phyloP scores from a whole-genome alignment of 2,329 filamentous ascomycete species.

The Tolypocladium endophyticum region DNA sequence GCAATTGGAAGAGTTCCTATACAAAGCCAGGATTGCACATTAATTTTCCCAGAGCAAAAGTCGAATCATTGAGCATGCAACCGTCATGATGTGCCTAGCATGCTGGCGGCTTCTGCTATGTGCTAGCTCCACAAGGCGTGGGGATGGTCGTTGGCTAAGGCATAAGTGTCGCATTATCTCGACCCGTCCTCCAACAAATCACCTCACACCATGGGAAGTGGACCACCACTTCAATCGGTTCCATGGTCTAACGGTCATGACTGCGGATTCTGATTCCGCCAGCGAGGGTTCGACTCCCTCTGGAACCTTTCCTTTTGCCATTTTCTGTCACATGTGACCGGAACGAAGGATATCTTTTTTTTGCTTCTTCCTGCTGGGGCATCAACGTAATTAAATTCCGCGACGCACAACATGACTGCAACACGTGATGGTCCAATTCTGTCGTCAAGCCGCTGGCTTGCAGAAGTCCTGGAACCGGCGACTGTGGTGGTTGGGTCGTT shows the following conservation, averaged over 20 bases:
- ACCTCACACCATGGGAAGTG: slow-evolving; percentile 13
- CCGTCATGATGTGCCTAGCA: not conserved
- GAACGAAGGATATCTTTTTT: not conserved
- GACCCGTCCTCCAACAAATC: not conserved
- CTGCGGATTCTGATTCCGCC: slow-evolving; percentile 26
- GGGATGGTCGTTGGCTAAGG: not conserved
- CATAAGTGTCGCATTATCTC: not conserved
- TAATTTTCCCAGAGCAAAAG: no score
- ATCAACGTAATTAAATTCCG: not conserved
- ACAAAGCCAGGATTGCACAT: not conserved
- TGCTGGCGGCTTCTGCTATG: not conserved
- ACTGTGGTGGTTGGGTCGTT: not conserved
- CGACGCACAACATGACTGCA: not conserved
- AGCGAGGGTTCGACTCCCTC: slow-evolving; percentile 26
- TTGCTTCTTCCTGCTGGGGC: not conserved
- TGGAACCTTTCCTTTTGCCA: slow-evolving; percentile 16
- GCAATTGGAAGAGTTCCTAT: not conserved
- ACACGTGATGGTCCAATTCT: not conserved
- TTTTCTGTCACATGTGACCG: no score
- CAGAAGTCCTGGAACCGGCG: not conserved
- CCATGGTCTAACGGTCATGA: slow-evolving; percentile 27
- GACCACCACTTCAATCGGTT: slow-evolving; percentile 16
- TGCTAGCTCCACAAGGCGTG: not conserved
- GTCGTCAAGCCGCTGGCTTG: not conserved
- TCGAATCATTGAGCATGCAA: not conserved